Percentiles rank a stretch among this genome's conserved stretches.
Evolutionary conservation across 352 stramenopile genomes (phyloP).

Genomic region (Phytophthora cactorum): DNA sequence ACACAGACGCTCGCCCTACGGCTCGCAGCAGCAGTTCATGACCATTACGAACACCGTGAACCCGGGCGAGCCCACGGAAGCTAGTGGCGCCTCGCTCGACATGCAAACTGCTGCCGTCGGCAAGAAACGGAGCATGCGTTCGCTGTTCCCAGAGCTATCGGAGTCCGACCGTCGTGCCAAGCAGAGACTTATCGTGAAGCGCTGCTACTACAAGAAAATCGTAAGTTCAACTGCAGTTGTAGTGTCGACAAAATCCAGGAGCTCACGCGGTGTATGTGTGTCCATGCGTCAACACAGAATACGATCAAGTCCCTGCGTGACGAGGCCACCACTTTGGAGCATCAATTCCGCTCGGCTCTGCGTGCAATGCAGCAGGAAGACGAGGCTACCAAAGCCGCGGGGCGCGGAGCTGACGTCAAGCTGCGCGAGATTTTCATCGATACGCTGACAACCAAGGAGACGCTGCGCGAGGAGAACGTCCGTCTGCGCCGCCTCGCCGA

Average conservation of each 20-base stretch:
- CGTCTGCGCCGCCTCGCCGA: slow-evolving; percentile 67
- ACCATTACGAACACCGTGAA: slow-evolving; percentile 38
- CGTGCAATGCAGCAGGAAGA: slow-evolving; percentile 42
- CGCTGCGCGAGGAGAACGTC: slow-evolving; percentile 67
- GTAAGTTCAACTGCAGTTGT: slow-evolving; percentile 48
- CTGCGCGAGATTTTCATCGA: slow-evolving; percentile 51
- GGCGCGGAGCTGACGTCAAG: slow-evolving; percentile 23
- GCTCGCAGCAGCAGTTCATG: slow-evolving; percentile 27
- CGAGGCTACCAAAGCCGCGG: slow-evolving; percentile 19
- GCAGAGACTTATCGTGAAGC: slow-evolving; percentile 75
- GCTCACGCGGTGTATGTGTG: slow-evolving; percentile 27
- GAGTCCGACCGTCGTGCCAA: slow-evolving; percentile 67
- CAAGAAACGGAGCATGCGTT: slow-evolving; percentile 64
- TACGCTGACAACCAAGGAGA: slow-evolving; percentile 56
- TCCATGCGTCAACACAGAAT: slow-evolving; percentile 45
- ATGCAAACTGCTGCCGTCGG: slow-evolving; percentile 7
- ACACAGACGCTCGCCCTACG: slow-evolving; percentile 28
- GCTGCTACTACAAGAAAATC: slow-evolving; percentile 85
- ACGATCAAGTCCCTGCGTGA: slow-evolving; percentile 70
- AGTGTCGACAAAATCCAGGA: slow-evolving; percentile 27
- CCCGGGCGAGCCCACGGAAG: slow-evolving; percentile 26
- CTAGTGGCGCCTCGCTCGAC: slow-evolving; percentile 19
- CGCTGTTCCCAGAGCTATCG: slow-evolving; percentile 45
- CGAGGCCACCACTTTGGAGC: slow-evolving; percentile 48
- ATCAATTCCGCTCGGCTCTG: slow-evolving; percentile 46